A percentile compares a stretch with the other conserved stretches of the same genome.
These are phyloP conservation scores for Manihot esculenta DNA, from an alignment of 441 rosid genomes.

Conservation along the genomic window DNA sequence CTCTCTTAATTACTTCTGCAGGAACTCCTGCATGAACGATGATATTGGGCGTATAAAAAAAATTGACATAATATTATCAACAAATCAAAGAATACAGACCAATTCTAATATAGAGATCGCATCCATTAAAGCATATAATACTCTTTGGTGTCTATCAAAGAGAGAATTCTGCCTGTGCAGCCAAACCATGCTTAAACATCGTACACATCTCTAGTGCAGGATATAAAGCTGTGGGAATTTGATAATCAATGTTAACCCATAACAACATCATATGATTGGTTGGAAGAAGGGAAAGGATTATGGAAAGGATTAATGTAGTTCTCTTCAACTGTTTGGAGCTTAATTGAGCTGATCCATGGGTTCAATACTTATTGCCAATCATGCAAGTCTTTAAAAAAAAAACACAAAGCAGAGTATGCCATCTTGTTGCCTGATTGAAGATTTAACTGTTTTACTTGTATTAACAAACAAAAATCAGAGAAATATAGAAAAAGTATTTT, in stretches of 20 bases:
- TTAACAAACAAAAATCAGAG: neutral
- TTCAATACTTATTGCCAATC: neutral
- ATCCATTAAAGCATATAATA: neutral
- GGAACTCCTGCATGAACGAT: constrained; percentile 60
- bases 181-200: neutral
- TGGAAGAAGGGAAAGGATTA: neutral
- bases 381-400: neutral
- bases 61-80: neutral
- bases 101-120: neutral
- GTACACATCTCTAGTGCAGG: neutral
- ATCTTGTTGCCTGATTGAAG: neutral
- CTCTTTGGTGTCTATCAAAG: neutral
- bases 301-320: neutral
- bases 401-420: neutral
- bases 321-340: neutral
- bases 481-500: neutral
- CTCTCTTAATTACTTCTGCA: constrained; percentile 79
- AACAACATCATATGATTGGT: neutral
- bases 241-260: neutral
- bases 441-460: neutral
- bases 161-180: neutral
- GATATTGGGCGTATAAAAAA: constrained; percentile 9
- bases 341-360: neutral
- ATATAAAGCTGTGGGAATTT: neutral
- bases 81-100: neutral